Percentiles rank a stretch among this genome's conserved stretches.
These are phyloP conservation scores for Oidium heveae DNA, from an alignment of 2,329 filamentous ascomycete species.

Conservation along the genomic window DNA sequence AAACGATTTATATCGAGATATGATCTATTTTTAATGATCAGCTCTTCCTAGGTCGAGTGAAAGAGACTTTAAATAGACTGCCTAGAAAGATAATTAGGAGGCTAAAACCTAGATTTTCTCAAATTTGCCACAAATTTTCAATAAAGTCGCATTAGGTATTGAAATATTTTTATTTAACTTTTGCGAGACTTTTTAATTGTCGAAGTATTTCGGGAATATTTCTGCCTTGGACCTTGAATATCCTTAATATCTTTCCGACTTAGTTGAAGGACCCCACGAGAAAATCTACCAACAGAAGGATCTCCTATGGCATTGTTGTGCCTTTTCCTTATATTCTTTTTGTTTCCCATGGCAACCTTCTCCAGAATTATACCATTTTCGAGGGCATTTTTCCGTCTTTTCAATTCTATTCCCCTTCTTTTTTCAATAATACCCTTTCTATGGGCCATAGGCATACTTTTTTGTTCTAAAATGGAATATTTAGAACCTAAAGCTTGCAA, in stretches of 20 bases:
- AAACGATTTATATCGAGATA: no score
- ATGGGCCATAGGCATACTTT: conserved; percentile 72
- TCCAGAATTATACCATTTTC: conserved; percentile 86
- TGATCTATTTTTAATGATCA: no score
- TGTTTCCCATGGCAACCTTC: conserved; percentile 17
- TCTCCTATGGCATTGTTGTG: conserved; percentile 41
- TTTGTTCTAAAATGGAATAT: conserved; percentile 45
- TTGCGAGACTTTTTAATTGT: no score
- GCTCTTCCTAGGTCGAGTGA: no score
- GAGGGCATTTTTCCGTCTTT: conserved; percentile 49
- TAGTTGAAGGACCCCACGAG: conserved; percentile 52
- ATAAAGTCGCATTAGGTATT: no score
- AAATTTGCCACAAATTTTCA: no score
- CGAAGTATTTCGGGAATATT: no score
- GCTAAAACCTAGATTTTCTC: no score
- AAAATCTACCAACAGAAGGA: conserved; percentile 58
- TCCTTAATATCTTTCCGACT: conserved; percentile 51
- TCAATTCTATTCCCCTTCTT: conserved; percentile 36
- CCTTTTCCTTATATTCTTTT: conserved; percentile 17
- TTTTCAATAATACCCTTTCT: conserved; percentile 63
- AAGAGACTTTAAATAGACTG: no score
- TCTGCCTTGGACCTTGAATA: conserved; percentile 28
- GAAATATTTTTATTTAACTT: no score
- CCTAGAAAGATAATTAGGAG: no score
- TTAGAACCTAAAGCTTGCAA: conserved; percentile 63